These are phyloP conservation scores for Pseudozyma flocculosa DNA, from an alignment of 1,284 basidiomycete species.

Conservation along the genomic window DNA sequence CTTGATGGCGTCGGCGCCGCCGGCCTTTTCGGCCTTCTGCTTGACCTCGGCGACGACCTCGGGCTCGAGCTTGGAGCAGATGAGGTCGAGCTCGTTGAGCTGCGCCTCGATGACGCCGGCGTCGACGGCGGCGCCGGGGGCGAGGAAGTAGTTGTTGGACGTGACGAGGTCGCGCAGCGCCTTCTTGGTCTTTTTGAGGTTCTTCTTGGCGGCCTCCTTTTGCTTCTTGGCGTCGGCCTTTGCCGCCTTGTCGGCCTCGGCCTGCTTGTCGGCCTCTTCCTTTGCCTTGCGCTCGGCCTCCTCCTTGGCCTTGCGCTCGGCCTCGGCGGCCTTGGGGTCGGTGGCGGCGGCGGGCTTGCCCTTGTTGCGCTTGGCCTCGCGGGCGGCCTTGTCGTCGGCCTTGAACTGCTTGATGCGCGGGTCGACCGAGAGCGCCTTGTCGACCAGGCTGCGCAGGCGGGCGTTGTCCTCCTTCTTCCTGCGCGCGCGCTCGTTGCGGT, in stretches of 20 bases:
- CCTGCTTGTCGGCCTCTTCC: conserved; percentile 69
- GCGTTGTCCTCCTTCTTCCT: conserved; percentile 98
- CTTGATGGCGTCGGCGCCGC: conserved; percentile 52
- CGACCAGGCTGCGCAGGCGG: conserved; percentile 82
- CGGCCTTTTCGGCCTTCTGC: conserved; percentile 60
- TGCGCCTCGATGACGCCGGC: conserved; percentile 63
- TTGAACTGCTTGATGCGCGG: conserved; percentile 98
- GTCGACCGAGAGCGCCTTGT: conserved; percentile 79
- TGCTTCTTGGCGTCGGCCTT: conserved; percentile 88
- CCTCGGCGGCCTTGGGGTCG: conserved; percentile 41
- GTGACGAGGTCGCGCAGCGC: conserved; percentile 61
- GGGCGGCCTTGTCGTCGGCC: conserved; percentile 89
- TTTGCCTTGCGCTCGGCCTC: conserved; percentile 71
- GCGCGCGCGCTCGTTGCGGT: conserved; percentile 91
- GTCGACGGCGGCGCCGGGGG: conserved; percentile 60
- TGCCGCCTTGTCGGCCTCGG: conserved; percentile 65
- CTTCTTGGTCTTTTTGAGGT: conserved; percentile 57
- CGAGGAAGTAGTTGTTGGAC: conserved; percentile 65
- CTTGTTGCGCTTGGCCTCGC: conserved; percentile 85
- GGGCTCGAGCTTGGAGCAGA: conserved; percentile 61
- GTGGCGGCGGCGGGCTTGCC: conserved; percentile 59
- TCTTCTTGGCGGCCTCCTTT: conserved; percentile 64
- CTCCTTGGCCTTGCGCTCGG: conserved; percentile 65
- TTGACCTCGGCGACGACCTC: conserved; percentile 63
- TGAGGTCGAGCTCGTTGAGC: conserved; percentile 63